These are phyloP conservation scores for Aulographum hederae DNA, from an alignment of 2,329 filamentous ascomycete species.

Conservation along the genomic window DNA sequence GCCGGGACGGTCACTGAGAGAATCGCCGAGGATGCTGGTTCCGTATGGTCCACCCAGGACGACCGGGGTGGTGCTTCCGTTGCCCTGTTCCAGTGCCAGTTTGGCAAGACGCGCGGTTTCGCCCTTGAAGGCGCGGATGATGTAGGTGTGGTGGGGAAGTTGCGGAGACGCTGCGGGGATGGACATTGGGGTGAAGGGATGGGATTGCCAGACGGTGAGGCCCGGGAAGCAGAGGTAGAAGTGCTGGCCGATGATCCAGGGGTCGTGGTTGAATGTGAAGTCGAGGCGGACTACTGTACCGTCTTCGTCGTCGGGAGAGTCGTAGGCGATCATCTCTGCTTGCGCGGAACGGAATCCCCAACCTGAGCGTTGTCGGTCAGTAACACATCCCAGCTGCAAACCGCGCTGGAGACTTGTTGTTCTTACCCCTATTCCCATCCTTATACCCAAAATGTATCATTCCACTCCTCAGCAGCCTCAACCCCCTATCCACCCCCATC, in stretches of 20 bases:
- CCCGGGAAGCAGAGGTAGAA: constrained; percentile 53
- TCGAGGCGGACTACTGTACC: constrained; percentile 49
- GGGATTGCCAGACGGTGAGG: constrained; percentile 51
- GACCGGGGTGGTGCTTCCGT: constrained; percentile 11
- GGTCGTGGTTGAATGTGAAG: constrained; percentile 39
- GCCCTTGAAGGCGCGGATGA: constrained; percentile 16
- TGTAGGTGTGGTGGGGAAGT: constrained; percentile 26
- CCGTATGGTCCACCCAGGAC: constrained; percentile 18
- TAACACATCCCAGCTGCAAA: constrained; percentile 3
- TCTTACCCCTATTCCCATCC: constrained; percentile 16
- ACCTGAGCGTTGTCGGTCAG: constrained; percentile 8
- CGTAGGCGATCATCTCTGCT: constrained; percentile 33
- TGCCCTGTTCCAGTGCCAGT: constrained; percentile 7
- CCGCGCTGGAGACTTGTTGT: constrained; percentile 8
- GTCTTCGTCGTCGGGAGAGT: constrained; percentile 28
- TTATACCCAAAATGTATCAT: constrained; percentile 42
- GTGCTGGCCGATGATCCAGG: constrained; percentile 51
- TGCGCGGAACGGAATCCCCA: constrained; percentile 37
- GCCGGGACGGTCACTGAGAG: neutral
- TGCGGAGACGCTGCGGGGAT: too few species aligned
- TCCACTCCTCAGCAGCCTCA: constrained; percentile 38
- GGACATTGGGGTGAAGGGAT: constrained; percentile 49
- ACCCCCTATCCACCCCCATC: constrained; percentile 44
- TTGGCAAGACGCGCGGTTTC: constrained; percentile 16
- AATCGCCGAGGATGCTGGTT: constrained; percentile 11